Evolutionary conservation across 805 yeast species (phyloP).

Genomic region (Candida ipomoeae): DNA sequence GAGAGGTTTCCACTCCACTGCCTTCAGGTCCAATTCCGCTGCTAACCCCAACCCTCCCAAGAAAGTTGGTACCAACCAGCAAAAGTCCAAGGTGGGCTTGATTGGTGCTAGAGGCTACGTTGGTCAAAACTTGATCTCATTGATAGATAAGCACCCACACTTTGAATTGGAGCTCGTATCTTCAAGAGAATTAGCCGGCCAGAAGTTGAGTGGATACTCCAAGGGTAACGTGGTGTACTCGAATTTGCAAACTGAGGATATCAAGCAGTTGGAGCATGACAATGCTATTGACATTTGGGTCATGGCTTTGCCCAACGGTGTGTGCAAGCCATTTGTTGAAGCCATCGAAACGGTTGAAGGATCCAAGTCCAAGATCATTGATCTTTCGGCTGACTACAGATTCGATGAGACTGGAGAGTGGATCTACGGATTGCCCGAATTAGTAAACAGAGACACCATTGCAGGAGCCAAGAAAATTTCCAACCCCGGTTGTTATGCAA

Average conservation of each 20-base stretch:
- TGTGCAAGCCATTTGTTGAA: conserved; percentile 82
- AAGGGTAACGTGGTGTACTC: conserved; percentile 77
- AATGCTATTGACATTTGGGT: conserved; percentile 94
- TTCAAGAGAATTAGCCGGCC: conserved; percentile 89
- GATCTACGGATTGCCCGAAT: conserved; percentile 94
- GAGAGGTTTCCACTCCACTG: conserved; percentile 40
- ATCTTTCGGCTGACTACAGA: conserved; percentile 92
- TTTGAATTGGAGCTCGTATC: conserved; percentile 90
- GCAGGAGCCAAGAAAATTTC: conserved; percentile 75
- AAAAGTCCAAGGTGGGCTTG: conserved; percentile 74
- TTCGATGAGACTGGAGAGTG: conserved; percentile 86
- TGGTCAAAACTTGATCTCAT: conserved; percentile 85
- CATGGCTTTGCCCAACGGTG: conserved; percentile 98
- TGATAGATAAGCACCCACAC: conserved; percentile 84
- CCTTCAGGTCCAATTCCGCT: conserved; percentile 3
- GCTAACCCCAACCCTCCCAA: conserved; percentile 70
- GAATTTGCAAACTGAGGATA: conserved; percentile 84
- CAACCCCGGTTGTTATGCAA: conserved; percentile 99
- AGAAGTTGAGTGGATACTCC: conserved; percentile 80
- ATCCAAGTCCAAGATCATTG: conserved; percentile 79
- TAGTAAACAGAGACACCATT: conserved; percentile 63
- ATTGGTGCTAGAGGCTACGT: conserved; percentile 99
- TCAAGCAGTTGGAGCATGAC: conserved; percentile 67
- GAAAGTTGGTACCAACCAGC: conserved; percentile 56
- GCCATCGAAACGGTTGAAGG: conserved; percentile 64